Evolutionary conservation across 2,329 filamentous ascomycete species (phyloP).

Genomic region (Calonectria montana): DNA sequence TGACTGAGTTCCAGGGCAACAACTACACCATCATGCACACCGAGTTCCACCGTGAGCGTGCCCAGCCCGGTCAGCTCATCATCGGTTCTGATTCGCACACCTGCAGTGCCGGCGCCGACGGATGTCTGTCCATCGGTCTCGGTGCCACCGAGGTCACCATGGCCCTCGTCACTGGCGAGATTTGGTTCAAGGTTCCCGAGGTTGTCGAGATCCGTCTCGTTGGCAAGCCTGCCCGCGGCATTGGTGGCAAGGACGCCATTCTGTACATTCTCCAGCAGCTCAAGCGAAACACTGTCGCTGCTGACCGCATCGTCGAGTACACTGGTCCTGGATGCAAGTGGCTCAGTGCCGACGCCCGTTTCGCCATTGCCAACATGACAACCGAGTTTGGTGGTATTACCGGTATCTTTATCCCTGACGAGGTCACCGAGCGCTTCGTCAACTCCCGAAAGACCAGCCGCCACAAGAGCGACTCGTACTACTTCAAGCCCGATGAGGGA

Average conservation of each 20-base stretch:
- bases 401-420: conserved; percentile 53
- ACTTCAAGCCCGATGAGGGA: conserved; percentile 52
- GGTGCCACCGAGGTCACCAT: conserved; percentile 52
- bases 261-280: conserved; percentile 55
- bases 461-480: conserved; percentile 43
- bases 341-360: conserved; percentile 56
- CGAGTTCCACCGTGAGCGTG: conserved; percentile 56
- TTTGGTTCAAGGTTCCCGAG: conserved; percentile 9
- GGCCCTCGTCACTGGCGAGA: conserved; percentile 3
- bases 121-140: conserved; percentile 56
- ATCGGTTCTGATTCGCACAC: conserved; percentile 60
- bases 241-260: conserved; percentile 59
- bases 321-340: conserved; percentile 52
- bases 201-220: conserved; percentile 9
- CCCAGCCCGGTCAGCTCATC: conserved; percentile 56
- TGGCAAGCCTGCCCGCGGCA: conserved; percentile 37
- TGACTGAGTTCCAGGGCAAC: conserved; percentile 49
- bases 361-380: conserved; percentile 60
- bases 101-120: conserved; percentile 55
- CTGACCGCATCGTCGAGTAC: conserved; percentile 58
- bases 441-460: conserved; percentile 37
- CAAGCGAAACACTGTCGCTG: conserved; percentile 58
- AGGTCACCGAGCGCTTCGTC: conserved; percentile 49
- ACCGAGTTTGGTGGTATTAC: conserved; percentile 56
- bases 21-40: conserved; percentile 58